These are phyloP conservation scores for Candida lessepsii DNA, from an alignment of 805 yeast genomes.

Conservation along the genomic window DNA sequence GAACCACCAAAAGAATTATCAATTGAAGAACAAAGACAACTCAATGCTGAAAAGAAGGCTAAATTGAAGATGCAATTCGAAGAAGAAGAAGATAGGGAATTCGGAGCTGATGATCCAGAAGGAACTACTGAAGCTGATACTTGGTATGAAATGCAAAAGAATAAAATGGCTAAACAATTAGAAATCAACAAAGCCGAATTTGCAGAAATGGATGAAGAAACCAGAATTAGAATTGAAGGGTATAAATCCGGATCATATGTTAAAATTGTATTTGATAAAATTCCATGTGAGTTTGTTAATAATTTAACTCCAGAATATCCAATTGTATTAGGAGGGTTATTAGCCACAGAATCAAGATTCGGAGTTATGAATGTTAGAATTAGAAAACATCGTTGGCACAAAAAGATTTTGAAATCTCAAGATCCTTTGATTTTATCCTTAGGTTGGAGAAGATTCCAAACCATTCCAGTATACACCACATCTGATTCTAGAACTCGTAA, in stretches of 20 bases:
- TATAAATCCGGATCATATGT: constrained; percentile 92
- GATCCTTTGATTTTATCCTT: constrained; percentile 92
- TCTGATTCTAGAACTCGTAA: constrained; percentile 97
- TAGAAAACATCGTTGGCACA: constrained; percentile 99
- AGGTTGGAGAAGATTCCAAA: constrained; percentile 99
- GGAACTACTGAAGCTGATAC: constrained; percentile 76
- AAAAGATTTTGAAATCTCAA: constrained; percentile 88
- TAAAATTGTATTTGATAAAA: constrained; percentile 72
- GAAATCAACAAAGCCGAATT: constrained; percentile 87
- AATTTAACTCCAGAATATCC: constrained; percentile 86
- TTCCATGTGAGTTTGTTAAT: constrained; percentile 89
- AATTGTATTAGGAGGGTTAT: constrained; percentile 83
- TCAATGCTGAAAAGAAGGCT: constrained; percentile 88
- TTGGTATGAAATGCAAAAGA: constrained; percentile 97
- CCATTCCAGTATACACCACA: constrained; percentile 92
- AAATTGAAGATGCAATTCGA: constrained; percentile 87
- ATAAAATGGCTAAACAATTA: constrained; percentile 92
- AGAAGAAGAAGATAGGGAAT: constrained; percentile 62
- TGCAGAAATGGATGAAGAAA: constrained; percentile 69
- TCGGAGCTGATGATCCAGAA: constrained; percentile 79
- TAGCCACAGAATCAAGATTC: constrained; percentile 87
- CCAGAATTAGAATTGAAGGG: constrained; percentile 84
- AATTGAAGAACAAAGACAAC: constrained; percentile 70
- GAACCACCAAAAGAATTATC: constrained; percentile 46
- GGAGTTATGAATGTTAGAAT: constrained; percentile 91